These are phyloP conservation scores for Ilex paraguariensis DNA, from an alignment of 305 asterid species.

Conservation along the genomic window DNA sequence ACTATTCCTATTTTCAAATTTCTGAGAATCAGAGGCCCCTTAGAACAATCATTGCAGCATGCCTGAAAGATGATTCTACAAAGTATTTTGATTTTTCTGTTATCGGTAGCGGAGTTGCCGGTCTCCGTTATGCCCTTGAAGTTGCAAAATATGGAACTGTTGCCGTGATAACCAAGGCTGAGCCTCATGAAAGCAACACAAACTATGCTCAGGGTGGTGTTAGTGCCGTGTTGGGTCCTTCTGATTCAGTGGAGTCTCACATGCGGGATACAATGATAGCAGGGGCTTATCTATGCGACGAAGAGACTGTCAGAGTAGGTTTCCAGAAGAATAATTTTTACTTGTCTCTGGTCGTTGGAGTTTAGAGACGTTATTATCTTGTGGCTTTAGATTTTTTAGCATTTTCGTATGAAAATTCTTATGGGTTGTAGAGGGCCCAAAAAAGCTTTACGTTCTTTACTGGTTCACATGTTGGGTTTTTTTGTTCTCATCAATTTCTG, in stretches of 20 bases:
- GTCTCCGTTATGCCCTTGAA: conserved; percentile 98
- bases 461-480: too few relatives aligned
- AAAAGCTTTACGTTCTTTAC: too few relatives aligned
- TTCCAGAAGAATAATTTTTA: conserved; percentile 1
- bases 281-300: conserved; percentile 96
- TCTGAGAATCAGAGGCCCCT: conserved; percentile 29
- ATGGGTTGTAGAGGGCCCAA: too few relatives aligned
- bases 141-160: conserved; percentile 91
- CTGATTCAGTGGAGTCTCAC: conserved; percentile 96
- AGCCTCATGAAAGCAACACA: conserved; percentile 98
- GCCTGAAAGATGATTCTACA: conserved; percentile 52
- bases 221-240: conserved; percentile 94
- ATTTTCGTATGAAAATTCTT: too few relatives aligned
- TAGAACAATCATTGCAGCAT: conserved; percentile 38
- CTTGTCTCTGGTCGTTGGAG: background rate
- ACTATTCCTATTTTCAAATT: conserved; percentile 22
- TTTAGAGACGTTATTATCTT: too few relatives aligned
- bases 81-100: conserved; percentile 84
- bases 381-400: too few relatives aligned
- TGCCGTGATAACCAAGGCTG: conserved; percentile 93
- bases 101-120: conserved; percentile 99
- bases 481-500: too few relatives aligned
- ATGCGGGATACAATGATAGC: conserved; percentile 92
- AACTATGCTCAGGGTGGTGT: conserved; percentile 99
- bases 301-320: conserved; percentile 95